phyloP scores from a whole-genome alignment of 208 protist genomes.

The Acanthamoeba castellanii region DNA sequence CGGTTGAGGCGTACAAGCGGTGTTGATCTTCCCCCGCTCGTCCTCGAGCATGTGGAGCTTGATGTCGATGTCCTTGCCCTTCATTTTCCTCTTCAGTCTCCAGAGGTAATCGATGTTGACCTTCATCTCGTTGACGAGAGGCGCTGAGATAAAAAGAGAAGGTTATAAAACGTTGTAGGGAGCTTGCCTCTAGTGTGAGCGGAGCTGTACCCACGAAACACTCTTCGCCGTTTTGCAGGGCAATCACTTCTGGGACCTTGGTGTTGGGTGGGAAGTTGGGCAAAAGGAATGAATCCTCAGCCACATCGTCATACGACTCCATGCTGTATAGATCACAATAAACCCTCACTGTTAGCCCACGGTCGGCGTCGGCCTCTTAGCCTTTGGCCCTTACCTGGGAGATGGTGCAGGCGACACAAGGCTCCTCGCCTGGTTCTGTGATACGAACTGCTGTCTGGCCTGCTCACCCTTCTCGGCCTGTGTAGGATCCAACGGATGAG shows the following conservation, averaged over 20 bases:
- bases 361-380: background rate
- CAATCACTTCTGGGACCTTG: background rate
- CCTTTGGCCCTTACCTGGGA: background rate
- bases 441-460: background rate
- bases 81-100: background rate
- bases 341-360: too few species aligned
- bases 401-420: background rate
- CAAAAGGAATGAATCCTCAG: background rate
- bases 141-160: background rate
- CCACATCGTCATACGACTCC: background rate
- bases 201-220: background rate
- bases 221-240: background rate
- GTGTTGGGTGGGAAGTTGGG: background rate
- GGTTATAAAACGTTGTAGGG: too few species aligned
- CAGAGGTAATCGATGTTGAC: constrained; percentile 5
- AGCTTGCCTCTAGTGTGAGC: background rate
- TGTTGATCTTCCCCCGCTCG: background rate
- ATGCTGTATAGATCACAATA: background rate
- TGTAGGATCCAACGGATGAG: background rate
- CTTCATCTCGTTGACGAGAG: constrained; percentile 10
- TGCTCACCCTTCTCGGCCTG: background rate
- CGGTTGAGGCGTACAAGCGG: background rate
- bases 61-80: background rate
- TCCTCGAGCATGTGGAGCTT: background rate
- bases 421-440: background rate